Evolutionary conservation across 495 filamentous ascomycete genomes (phyloP).

Genomic region (Aspergillus sclerotioniger): DNA sequence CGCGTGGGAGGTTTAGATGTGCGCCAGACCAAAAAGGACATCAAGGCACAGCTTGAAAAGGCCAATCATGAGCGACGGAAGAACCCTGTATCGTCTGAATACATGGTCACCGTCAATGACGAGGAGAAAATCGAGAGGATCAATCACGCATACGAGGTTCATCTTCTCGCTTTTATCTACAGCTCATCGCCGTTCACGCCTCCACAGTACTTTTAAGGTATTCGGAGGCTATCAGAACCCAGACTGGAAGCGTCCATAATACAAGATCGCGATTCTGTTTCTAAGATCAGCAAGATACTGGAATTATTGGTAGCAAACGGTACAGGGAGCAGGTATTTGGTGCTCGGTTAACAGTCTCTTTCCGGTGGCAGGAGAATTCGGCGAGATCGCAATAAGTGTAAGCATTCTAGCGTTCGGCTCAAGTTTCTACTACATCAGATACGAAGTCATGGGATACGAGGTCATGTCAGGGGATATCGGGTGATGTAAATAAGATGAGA

Average conservation of each 20-base stretch:
- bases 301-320: not conserved
- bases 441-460: not conserved
- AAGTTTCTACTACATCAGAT: not conserved
- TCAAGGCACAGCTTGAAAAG: not conserved
- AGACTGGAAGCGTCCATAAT: not conserved
- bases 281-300: not conserved
- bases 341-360: not conserved
- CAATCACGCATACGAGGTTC: not conserved
- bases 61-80: not conserved
- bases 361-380: not conserved
- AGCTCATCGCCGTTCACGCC: constrained; percentile 2
- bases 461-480: not conserved
- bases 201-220: not conserved
- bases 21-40: constrained; percentile 14
- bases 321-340: not conserved
- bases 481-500: too few relatives aligned
- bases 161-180: constrained; percentile 1
- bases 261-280: not conserved
- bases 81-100: not conserved
- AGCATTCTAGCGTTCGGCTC: not conserved
- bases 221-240: not conserved
- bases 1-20: constrained; percentile 28
- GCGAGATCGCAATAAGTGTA: not conserved
- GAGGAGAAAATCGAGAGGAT: constrained; percentile 3
- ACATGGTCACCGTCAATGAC: not conserved